A percentile compares a stretch with the other conserved stretches of the same genome.
Evolutionary conservation across 192 early-diverging fungal genomes (phyloP).

Genomic region (Gaertneriomyces sp.): DNA sequence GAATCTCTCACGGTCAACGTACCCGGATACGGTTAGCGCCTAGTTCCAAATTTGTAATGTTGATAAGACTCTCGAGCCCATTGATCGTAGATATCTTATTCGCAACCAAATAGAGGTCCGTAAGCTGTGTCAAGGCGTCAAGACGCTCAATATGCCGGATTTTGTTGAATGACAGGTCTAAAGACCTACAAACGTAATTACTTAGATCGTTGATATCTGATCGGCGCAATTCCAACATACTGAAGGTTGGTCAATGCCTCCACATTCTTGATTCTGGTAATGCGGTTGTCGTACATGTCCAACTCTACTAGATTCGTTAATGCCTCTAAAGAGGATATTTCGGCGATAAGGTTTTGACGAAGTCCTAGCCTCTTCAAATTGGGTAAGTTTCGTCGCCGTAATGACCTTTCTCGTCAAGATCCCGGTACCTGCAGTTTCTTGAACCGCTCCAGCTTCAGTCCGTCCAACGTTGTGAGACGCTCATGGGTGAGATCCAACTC

Average conservation of each 20-base stretch:
- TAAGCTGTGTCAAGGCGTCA: conserved; percentile 56
- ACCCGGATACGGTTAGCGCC: conserved; percentile 93
- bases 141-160: conserved; percentile 76
- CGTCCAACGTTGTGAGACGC: conserved; percentile 53
- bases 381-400: conserved; percentile 3
- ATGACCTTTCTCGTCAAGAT: too few species aligned
- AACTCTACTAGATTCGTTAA: conserved; percentile 68
- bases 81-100: conserved; percentile 88
- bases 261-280: conserved; percentile 68
- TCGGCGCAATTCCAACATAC: conserved; percentile 35
- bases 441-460: conserved; percentile 58
- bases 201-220: background rate
- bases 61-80: conserved; percentile 60
- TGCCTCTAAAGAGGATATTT: conserved; percentile 58
- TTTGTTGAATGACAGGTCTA: conserved; percentile 97
- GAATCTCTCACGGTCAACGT: conserved; percentile 12
- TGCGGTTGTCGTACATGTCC: conserved; percentile 95
- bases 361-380: conserved; percentile 66
- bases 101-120: conserved; percentile 84
- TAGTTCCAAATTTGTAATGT: conserved; percentile 82
- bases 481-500: conserved; percentile 69
- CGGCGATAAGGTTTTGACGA: conserved; percentile 79
- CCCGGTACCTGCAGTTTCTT: conserved; percentile 57
- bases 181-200: conserved; percentile 28
- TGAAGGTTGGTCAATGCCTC: conserved; percentile 55